phyloP scores from a whole-genome alignment of 2,329 filamentous ascomycete genomes.

The Aspergillus aculeatinus region DNA sequence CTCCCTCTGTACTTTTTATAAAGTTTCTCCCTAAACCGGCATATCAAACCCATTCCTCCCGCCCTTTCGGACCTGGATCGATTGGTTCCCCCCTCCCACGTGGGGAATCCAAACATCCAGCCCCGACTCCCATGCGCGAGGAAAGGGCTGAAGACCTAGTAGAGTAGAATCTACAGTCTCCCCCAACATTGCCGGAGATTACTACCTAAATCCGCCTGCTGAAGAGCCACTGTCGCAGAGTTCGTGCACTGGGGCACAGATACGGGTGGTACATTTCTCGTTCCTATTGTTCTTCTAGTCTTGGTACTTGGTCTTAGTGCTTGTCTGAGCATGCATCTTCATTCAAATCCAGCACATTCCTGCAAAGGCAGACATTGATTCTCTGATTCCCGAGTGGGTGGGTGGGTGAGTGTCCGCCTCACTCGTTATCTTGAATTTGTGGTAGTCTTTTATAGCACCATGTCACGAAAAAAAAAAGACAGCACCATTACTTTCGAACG shows the following conservation, averaged over 20 bases:
- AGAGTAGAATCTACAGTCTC: conserved; percentile 20
- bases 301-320: too few species aligned
- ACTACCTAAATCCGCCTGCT: conserved; percentile 47
- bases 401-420: too few species aligned
- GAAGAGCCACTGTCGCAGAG: conserved; percentile 65
- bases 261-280: conserved; percentile 60
- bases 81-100: conserved; percentile 15
- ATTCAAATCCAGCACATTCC: too few species aligned
- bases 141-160: conserved; percentile 33
- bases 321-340: too few species aligned
- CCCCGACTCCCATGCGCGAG: conserved; percentile 39
- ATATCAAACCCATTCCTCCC: conserved; percentile 45
- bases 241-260: conserved; percentile 63
- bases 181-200: conserved; percentile 36
- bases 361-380: too few species aligned
- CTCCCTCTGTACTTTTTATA: not conserved
- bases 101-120: conserved; percentile 21
- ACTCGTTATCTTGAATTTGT: too few species aligned
- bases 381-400: too few species aligned
- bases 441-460: too few species aligned
- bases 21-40: conserved; percentile 29
- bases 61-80: conserved; percentile 32
- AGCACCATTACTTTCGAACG: too few species aligned
- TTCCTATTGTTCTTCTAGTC: too few species aligned
- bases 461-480: too few species aligned